Evolutionary conservation across 805 yeast species (phyloP), one percentile per base, ranked within the genome.

Genomic region (Cephaloascus albidus): DNA sequence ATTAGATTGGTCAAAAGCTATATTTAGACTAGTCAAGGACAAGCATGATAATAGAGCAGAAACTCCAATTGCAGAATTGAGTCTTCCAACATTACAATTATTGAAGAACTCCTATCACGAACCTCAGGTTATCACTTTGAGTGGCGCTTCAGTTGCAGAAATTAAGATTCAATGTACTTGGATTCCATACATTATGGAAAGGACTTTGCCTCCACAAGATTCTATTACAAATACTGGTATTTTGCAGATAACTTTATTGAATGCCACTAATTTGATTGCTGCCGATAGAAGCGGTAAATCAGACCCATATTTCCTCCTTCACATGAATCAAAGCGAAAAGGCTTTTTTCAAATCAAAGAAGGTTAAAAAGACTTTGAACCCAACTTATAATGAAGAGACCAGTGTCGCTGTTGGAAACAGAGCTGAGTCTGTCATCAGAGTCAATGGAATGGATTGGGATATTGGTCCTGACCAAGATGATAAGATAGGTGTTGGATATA

Each of bases 251-350:
- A 76, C 72, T 23, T 68, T 85, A 3, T 47, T 79, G 35, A 66
- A 69, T 37, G 97, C 93, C 3, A 70, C 70, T 14, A 74, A 75
- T 38, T 69, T 93, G 42, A 76, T 82, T 32, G 72, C 96, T 12
- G 94, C 89, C n/a, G 99, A 93, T 61, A 68, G 85, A 23, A 82
- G 81, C 49, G 97, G 97, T 38, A 83, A 84, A 56, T 86, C 96
- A 3, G 99, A 93, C 61, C 99, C 99, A 40, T 90, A 79, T 57
- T 70, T 78, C 43, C 74, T 78, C 51, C 71, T 87, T 45, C 78
- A 70, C 52, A 54, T 86, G 50, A 79, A 89, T 60, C 81, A 81
- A 33, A 68, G 65, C 14, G 70, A 70, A 39, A 75, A 75, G 23
- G 56, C 62, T 27, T 67, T 84, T 43, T 78, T 65, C 68, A 87